Base-by-base conservation (phyloP, 345 rosid species). In the Dipteronia dyeriana region DNA sequence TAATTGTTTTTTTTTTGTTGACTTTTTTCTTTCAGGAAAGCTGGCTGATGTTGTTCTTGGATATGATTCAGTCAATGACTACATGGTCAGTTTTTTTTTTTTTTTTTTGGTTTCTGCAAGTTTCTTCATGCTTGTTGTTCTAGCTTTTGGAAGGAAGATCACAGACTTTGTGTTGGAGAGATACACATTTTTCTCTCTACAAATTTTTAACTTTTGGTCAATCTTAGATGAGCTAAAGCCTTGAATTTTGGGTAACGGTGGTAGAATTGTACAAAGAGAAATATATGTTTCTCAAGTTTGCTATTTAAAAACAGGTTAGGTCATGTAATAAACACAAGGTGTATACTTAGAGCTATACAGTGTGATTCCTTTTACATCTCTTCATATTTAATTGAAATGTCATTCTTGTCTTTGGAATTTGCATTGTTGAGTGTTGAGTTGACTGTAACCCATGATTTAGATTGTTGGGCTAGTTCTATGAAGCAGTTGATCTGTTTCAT, bases 41-140 rank as follows among this genome's bases (percentile, higher is more conserved):
- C 38, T 77, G 7, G 91, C 29, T 19, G 98, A 95, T 82, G 86
- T 94, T 76, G 83, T 86, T 73, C 93, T 95, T 72, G 96, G 97
- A 7, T 92, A 87, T 80, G 94, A 92, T 81, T 82, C 91, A 29
- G 77, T 85, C 51, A 26, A 90, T 51, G 90, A 83, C 9, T 95
- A 93, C 77, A 79, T 31, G 94, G 98, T 91, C 53, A 75, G 81
- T 54, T 20, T 11, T 45, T 16, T 57, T 39, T 54, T 57, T 39
- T 54, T 16, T 9, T 51, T 45, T 39, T 56, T 13, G 11, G 19
- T 38, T 53, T 0, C 43, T 25, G 11, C n/a, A 16, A 61, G 29
- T 23, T 43, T 77, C 6, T 38, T 59, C 2, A 22, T 47, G 57
- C 5, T 51, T 47, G 7, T 68, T 51, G n/a, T 51, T 53, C 29